Percentiles rank a stretch among this genome's conserved stretches.
phyloP scores from a whole-genome alignment of 768 basidiomycete genomes.

The Naematelia encephala region DNA sequence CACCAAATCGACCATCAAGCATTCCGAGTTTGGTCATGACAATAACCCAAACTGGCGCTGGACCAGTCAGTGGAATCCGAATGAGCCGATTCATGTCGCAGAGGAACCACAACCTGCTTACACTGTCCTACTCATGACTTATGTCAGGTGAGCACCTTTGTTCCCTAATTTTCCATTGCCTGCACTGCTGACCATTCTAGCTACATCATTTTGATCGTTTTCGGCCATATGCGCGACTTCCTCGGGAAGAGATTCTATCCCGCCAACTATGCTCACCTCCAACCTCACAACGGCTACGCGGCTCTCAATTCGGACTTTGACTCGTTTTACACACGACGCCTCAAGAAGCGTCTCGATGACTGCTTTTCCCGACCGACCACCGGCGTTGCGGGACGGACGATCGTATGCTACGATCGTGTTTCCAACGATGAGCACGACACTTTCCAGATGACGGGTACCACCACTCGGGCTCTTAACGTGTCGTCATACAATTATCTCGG shows the following conservation, averaged over 20 bases:
- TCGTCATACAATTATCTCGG: conserved; percentile 99
- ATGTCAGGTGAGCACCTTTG: conserved; percentile 55
- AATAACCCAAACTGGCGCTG: conserved; percentile 63
- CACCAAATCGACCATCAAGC: conserved; percentile 43
- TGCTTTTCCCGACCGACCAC: conserved; percentile 91
- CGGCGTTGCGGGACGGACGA: conserved; percentile 91
- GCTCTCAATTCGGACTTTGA: conserved; percentile 97
- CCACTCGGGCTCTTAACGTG: conserved; percentile 86
- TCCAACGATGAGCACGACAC: conserved; percentile 77
- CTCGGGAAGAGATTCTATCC: conserved; percentile 78
- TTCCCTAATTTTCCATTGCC: neutral
- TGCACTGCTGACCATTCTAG: conserved; percentile 50
- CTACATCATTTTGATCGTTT: conserved; percentile 83
- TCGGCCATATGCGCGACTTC: conserved; percentile 94
- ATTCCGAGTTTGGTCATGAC: conserved; percentile 92
- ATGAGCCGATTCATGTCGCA: conserved; percentile 40
- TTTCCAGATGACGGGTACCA: conserved; percentile 67
- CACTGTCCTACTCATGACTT: conserved; percentile 85
- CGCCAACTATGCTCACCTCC: conserved; percentile 70
- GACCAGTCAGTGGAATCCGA: conserved; percentile 54
- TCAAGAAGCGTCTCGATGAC: conserved; percentile 91
- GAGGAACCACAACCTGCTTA: conserved; percentile 81
- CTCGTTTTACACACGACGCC: conserved; percentile 95
- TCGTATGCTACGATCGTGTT: conserved; percentile 76
- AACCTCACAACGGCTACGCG: conserved; percentile 84